Percentiles rank a stretch among this genome's conserved stretches.
Evolutionary conservation across 768 basidiomycete species (phyloP).

Genomic region (Pulveroboletus ravenelii): DNA sequence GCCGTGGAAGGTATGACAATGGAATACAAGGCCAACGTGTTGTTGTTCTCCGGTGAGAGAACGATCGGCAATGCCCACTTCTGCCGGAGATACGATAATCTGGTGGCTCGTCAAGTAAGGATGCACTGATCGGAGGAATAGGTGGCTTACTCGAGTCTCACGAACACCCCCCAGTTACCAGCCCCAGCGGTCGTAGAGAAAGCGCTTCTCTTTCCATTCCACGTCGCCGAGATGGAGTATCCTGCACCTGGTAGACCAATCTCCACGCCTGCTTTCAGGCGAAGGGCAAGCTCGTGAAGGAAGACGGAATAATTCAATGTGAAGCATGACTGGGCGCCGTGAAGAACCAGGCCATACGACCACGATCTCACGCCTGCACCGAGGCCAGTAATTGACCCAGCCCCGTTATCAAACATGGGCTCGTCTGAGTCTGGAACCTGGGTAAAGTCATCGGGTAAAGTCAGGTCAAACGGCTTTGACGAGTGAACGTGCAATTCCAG

Average conservation of each 20-base stretch:
- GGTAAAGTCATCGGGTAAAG: conserved; percentile 21
- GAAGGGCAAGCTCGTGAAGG: conserved; percentile 52
- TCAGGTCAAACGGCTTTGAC: conserved; percentile 37
- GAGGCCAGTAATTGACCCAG: conserved; percentile 51
- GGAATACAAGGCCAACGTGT: conserved; percentile 45
- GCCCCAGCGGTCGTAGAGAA: conserved; percentile 44
- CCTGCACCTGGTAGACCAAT: conserved; percentile 42
- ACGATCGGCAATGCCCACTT: conserved; percentile 53
- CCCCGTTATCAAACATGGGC: conserved; percentile 24
- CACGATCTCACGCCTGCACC: conserved; percentile 43
- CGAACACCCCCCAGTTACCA: conserved; percentile 43
- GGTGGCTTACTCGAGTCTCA: conserved; percentile 49
- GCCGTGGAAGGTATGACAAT: conserved; percentile 53
- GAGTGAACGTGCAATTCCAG: conserved; percentile 43
- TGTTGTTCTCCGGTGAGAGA: conserved; percentile 47
- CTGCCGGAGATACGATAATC: conserved; percentile 55
- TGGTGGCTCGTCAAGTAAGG: conserved; percentile 26
- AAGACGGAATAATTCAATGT: conserved; percentile 48
- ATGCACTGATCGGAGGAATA: conserved; percentile 6
- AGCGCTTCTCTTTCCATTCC: conserved; percentile 43
- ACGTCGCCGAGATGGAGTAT: conserved; percentile 43
- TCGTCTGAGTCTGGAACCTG: conserved; percentile 19
- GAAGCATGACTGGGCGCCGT: conserved; percentile 43
- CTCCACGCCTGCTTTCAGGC: conserved; percentile 47
- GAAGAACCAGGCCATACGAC: conserved; percentile 46